Evolutionary conservation across 2,329 filamentous ascomycete species (phyloP).

Genomic region (Talaromyces sp.): DNA sequence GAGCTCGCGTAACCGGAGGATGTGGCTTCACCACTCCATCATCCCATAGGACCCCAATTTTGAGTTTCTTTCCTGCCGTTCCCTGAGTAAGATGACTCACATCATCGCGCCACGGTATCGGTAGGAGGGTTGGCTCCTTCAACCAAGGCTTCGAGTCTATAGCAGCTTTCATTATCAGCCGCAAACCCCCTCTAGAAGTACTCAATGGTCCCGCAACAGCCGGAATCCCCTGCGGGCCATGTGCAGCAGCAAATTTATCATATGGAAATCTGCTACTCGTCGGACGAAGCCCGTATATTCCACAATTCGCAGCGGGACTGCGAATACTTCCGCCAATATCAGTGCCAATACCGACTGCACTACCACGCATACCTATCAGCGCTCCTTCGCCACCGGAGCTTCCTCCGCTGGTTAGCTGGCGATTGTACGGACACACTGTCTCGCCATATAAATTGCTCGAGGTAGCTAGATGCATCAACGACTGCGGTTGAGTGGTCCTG

Average conservation of each 20-base stretch:
- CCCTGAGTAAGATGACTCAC: neutral
- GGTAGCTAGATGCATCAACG: slow-evolving; percentile 55
- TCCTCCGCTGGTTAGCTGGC: slow-evolving; percentile 27
- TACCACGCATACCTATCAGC: slow-evolving; percentile 34
- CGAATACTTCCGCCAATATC: slow-evolving; percentile 36
- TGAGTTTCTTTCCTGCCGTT: slow-evolving; percentile 46
- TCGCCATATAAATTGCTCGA: slow-evolving; percentile 32
- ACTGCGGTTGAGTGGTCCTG: slow-evolving; percentile 58
- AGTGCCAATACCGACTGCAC: slow-evolving; percentile 30
- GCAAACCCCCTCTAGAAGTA: slow-evolving; percentile 24
- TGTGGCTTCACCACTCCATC: slow-evolving; percentile 55
- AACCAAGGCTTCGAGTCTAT: slow-evolving; percentile 27
- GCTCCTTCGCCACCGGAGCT: slow-evolving; percentile 37
- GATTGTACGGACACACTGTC: slow-evolving; percentile 28
- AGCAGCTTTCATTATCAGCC: slow-evolving; percentile 34
- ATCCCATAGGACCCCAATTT: slow-evolving; percentile 13
- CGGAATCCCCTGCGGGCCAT: slow-evolving; percentile 21
- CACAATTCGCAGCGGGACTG: slow-evolving; percentile 35
- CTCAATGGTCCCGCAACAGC: slow-evolving; percentile 28
- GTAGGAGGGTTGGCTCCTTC: slow-evolving; percentile 35
- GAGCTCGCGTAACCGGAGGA: slow-evolving; percentile 58
- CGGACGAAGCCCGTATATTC: slow-evolving; percentile 38
- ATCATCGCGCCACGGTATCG: slow-evolving; percentile 33
- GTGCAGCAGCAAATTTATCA: neutral
- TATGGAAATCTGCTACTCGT: slow-evolving; percentile 4